phyloP scores from a whole-genome alignment of 345 rosid genomes.

The Psidium friedrichsthalianum region DNA sequence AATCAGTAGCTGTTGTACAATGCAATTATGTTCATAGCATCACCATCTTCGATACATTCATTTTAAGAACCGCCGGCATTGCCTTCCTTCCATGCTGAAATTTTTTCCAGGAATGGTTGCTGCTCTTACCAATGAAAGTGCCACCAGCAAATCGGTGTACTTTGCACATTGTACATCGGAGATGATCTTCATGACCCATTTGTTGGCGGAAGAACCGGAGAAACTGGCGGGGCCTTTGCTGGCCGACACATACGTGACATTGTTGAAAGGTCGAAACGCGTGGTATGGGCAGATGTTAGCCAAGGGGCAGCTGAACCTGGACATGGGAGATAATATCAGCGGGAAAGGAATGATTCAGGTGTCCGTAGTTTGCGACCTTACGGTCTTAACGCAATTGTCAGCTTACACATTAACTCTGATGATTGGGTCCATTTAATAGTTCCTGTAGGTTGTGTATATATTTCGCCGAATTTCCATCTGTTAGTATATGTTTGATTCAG shows the following conservation, averaged over 20 bases:
- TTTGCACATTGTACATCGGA: constrained; percentile 85
- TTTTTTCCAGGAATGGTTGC: constrained; percentile 65
- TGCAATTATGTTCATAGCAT: too few relatives aligned
- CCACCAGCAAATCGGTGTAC: constrained; percentile 78
- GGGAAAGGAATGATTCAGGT: constrained; percentile 95
- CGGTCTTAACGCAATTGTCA: neutral
- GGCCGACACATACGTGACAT: constrained; percentile 73
- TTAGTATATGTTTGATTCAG: neutral
- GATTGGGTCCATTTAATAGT: neutral
- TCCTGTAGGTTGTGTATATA: neutral
- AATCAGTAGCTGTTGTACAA: neutral
- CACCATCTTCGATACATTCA: neutral
- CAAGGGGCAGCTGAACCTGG: constrained; percentile 59
- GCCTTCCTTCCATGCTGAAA: neutral
- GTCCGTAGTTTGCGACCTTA: neutral
- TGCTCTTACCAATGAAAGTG: constrained; percentile 73
- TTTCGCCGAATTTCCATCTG: neutral
- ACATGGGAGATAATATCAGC: constrained; percentile 74
- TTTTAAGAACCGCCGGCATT: neutral
- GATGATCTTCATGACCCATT: constrained; percentile 82
- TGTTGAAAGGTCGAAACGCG: constrained; percentile 77
- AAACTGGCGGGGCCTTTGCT: constrained; percentile 79
- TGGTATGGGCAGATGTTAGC: constrained; percentile 86
- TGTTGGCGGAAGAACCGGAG: constrained; percentile 73
- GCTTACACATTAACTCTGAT: neutral